Base-by-base conservation (phyloP, 192 early-diverging fungal species). In the Coemansia brasiliensis region DNA sequence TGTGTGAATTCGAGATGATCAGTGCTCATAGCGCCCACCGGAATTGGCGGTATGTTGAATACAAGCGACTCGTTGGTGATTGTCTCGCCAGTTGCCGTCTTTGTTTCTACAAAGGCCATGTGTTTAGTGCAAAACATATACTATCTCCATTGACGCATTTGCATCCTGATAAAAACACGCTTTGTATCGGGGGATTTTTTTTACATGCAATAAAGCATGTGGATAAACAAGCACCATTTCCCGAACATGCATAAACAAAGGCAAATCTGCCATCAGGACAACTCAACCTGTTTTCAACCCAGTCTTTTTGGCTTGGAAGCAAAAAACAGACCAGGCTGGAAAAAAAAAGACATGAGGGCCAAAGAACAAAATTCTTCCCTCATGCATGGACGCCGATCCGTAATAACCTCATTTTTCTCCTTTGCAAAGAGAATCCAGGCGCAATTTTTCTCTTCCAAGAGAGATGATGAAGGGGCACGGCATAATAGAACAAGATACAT, bases 1-100 rank as follows among this genome's bases (percentile, higher is more conserved):
- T 77, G 74, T 40, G 48, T 52, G 25, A 69, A 77, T 24, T 67
- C 67, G 20, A 77, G 53, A 24, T 66, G 57, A 26, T 71, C 74
- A 21, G 59, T 71, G 53, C 48, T 62, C 39, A 78, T 52, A 35
- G 69, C 64, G 11, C 67, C 48, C 57, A 59, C 61, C 32, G 59
- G 39, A 8, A 61, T 18, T 3, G 58, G 22, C 16, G 74, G 74
- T 8, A 78, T 61, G 7, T n/a, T 16, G 43, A 78, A 61, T 9
- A 39, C 6, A 11, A 78, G 15, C 17, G 25, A 35, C 48, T 78
- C 68, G 38, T 26, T 71, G 9, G 56, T 48, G 24, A 59, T 16
- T 3, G 67, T 24, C 40, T 67, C 67, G 26, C 74, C 59, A 13
- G 22, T 22, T 3, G 43, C 46, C 3, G 59, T 39, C 24, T 65